Evolutionary conservation across 1,284 basidiomycete species (phyloP).

Genomic region (Ceratobasidium sp.): DNA sequence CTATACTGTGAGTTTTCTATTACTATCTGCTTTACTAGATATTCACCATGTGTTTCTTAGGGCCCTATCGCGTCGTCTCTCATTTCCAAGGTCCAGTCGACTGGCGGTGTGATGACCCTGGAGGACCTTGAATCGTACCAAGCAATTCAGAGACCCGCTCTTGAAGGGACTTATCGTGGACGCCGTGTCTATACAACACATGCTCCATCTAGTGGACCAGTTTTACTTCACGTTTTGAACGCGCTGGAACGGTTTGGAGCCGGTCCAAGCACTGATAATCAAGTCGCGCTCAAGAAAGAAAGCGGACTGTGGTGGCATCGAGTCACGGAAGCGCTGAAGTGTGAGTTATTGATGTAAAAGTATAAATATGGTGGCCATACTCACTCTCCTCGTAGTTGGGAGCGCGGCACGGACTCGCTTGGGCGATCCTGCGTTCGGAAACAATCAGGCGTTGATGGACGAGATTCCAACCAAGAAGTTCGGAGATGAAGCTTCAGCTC

Average conservation of each 20-base stretch:
- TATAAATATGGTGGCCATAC: neutral
- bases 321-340: slow-evolving; percentile 79
- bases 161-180: slow-evolving; percentile 76
- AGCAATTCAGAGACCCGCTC: slow-evolving; percentile 73
- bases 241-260: slow-evolving; percentile 46
- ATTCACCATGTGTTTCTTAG: slow-evolving; percentile 47
- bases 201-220: slow-evolving; percentile 83
- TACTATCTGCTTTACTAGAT: slow-evolving; percentile 28
- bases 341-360: slow-evolving; percentile 49
- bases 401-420: slow-evolving; percentile 73
- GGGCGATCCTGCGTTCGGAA: slow-evolving; percentile 72
- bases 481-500: slow-evolving; percentile 63
- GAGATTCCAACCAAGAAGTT: slow-evolving; percentile 77
- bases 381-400: slow-evolving; percentile 44
- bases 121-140: slow-evolving; percentile 74
- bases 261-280: slow-evolving; percentile 18
- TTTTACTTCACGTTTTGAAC: slow-evolving; percentile 58
- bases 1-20: slow-evolving; percentile 61
- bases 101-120: slow-evolving; percentile 80
- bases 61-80: slow-evolving; percentile 79
- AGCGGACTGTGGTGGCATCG: slow-evolving; percentile 57
- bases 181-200: slow-evolving; percentile 83
- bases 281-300: slow-evolving; percentile 25
- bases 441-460: slow-evolving; percentile 62
- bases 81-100: slow-evolving; percentile 66